Evolutionary conservation across 495 filamentous ascomycete genomes (phyloP).

Genomic region (Penicillium malachiteum): DNA sequence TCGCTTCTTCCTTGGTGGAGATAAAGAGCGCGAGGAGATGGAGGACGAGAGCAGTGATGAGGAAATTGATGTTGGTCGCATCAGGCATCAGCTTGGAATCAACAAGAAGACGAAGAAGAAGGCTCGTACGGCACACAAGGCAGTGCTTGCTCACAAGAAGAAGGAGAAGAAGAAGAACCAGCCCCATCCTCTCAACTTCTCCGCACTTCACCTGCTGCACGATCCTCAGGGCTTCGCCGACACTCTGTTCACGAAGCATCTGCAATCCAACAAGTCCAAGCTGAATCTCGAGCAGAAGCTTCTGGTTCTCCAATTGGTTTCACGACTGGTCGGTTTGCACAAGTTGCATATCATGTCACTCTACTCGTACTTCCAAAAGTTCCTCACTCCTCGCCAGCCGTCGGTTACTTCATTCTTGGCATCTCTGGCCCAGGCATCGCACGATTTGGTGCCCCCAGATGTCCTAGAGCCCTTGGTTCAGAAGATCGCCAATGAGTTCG

Average conservation of each 20-base stretch:
- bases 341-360: slow-evolving; percentile 82
- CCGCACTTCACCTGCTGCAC: slow-evolving; percentile 92
- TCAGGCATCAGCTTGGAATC: slow-evolving; percentile 82
- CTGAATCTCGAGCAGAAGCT: slow-evolving; percentile 90
- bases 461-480: slow-evolving; percentile 85
- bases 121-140: slow-evolving; percentile 72
- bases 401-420: slow-evolving; percentile 94
- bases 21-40: slow-evolving; percentile 88
- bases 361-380: slow-evolving; percentile 85
- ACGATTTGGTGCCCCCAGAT: slow-evolving; percentile 90
- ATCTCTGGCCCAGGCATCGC: slow-evolving; percentile 85
- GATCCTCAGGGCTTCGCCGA: slow-evolving; percentile 97
- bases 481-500: slow-evolving; percentile 98
- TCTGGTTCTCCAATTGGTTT: slow-evolving; percentile 81
- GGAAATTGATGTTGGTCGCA: slow-evolving; percentile 74
- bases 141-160: slow-evolving; percentile 65
- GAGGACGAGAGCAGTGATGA: slow-evolving; percentile 85
- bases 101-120: slow-evolving; percentile 97
- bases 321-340: slow-evolving; percentile 88
- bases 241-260: slow-evolving; percentile 81
- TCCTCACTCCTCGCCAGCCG: slow-evolving; percentile 81
- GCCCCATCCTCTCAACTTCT: slow-evolving; percentile 90
- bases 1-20: slow-evolving; percentile 91
- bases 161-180: slow-evolving; percentile 86
- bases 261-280: slow-evolving; percentile 82